Base-by-base conservation (phyloP, 495 filamentous ascomycete genomes). In the Neurospora sublineolata region DNA sequence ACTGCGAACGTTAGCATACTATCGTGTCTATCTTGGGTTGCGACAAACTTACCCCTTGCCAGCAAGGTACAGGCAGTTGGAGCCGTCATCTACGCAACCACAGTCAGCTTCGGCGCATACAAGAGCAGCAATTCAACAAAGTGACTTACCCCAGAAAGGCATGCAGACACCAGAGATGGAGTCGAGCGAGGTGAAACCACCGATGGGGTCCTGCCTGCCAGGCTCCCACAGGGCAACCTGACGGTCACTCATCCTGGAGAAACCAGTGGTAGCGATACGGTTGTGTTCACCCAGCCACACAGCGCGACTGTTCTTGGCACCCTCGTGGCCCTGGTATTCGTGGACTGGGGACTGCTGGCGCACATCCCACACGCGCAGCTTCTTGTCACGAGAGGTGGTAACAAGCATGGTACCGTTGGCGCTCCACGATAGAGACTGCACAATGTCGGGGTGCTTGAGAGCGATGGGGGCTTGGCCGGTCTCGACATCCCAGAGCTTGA, bases 271-370 rank as follows among this genome's bases (percentile, higher is more conserved):
- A 68, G 92, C 95, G 75, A 99, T 89, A 70, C 94, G 88, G 83
- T 97, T 93, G 77, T 93, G 92, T 79, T 98, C 95, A 74, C 96
- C 95, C 85, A 99, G 86, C 95, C 95, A 99, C 18, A 97, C 93
- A 20, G 90, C 89, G 75, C 95, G 91, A 79, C 94, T 97, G 84
- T 95, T 97, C 85, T 98, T 98, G 73, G 96, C 96, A 36, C 95
- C 95, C 30, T 88, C 84, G 81, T 99, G 95, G 67, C 95, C 95
- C 18, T 88, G 82, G 41, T 90, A 89, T 79, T 97, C 95, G 73
- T 96, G 91, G 3, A 89, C 93, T 36, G 94, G 89, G 77, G 87
- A 90, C 83, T 98, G 90, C 82, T 97, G 94, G 78, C 95, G 89
- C 30, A 93, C 92, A 85, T 99, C 95, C 95, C 95, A 98, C 73